phyloP scores from a whole-genome alignment of 2,329 filamentous ascomycete genomes.

The Graphiopsis chlorocephala region DNA sequence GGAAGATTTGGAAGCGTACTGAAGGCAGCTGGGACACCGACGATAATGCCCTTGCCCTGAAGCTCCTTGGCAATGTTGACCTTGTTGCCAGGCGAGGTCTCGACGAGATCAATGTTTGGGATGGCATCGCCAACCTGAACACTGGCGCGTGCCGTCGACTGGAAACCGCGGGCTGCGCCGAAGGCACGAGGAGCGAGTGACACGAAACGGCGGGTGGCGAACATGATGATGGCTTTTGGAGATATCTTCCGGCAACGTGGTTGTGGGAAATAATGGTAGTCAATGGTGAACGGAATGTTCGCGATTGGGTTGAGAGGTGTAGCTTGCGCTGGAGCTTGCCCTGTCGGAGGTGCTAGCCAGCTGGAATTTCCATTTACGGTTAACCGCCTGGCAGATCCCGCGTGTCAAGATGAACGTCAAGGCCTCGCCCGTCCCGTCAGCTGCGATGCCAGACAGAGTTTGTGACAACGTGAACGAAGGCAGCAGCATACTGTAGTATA shows the following conservation, averaged over 20 bases:
- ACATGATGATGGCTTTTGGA: slow-evolving; percentile 22
- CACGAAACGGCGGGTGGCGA: slow-evolving; percentile 29
- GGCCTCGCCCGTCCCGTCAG: background rate
- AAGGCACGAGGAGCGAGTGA: slow-evolving; percentile 15
- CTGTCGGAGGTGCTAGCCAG: background rate
- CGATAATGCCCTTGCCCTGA: slow-evolving; percentile 69
- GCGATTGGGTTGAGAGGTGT: slow-evolving; percentile 1
- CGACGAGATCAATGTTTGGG: slow-evolving; percentile 72
- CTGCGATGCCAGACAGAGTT: background rate
- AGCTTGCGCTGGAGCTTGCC: background rate
- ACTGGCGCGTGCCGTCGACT: slow-evolving; percentile 59
- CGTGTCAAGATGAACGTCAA: background rate
- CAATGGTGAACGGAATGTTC: background rate
- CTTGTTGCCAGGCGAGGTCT: slow-evolving; percentile 87
- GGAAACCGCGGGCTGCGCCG: slow-evolving; percentile 50
- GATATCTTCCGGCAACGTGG: background rate
- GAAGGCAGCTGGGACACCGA: slow-evolving; percentile 68
- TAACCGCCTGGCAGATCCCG: background rate
- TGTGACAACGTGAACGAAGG: background rate
- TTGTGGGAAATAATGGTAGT: background rate
- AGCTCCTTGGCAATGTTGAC: slow-evolving; percentile 82
- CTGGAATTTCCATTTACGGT: background rate
- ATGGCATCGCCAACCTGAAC: slow-evolving; percentile 79
- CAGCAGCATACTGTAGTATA: background rate
- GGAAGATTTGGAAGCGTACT: slow-evolving; percentile 25